Evolutionary conservation across 768 basidiomycete species (phyloP).

Genomic region (Russula lepida): DNA sequence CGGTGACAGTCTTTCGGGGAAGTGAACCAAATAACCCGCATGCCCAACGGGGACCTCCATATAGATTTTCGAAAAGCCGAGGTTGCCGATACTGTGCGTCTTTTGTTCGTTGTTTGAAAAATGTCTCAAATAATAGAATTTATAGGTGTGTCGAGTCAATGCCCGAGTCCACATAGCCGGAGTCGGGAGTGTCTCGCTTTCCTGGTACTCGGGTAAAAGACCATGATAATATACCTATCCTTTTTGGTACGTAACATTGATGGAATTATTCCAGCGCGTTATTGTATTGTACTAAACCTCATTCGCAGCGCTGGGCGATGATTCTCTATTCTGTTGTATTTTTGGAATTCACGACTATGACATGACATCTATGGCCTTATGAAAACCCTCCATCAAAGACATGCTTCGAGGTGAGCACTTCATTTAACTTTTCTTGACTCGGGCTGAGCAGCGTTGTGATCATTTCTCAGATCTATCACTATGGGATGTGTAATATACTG

Average conservation of each 20-base stretch:
- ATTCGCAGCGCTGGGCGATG: constrained; percentile 3
- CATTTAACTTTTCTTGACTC: background rate
- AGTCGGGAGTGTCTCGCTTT: constrained; percentile 71
- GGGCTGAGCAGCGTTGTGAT: background rate
- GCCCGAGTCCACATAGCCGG: constrained; percentile 67
- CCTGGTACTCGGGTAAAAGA: constrained; percentile 57
- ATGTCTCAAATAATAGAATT: constrained; percentile 12
- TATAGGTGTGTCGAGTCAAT: constrained; percentile 67
- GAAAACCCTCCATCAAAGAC: background rate
- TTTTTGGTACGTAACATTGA: background rate
- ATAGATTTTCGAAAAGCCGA: constrained; percentile 66
- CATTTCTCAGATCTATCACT: background rate
- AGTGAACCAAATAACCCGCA: constrained; percentile 59
- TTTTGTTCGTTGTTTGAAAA: background rate
- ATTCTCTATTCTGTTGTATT: constrained; percentile 14
- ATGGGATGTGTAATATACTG: constrained; percentile 14
- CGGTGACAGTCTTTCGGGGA: constrained; percentile 47
- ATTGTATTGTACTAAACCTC: background rate
- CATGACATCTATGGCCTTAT: constrained; percentile 18
- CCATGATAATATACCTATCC: constrained; percentile 23
- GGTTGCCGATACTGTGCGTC: constrained; percentile 69
- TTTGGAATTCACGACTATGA: constrained; percentile 15
- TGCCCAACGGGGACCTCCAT: constrained; percentile 73
- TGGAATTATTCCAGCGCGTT: background rate
- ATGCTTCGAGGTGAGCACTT: background rate